A percentile compares a stretch with the other conserved stretches of the same genome.
phyloP scores from a whole-genome alignment of 306 rosid genomes.

The Neltuma alba region DNA sequence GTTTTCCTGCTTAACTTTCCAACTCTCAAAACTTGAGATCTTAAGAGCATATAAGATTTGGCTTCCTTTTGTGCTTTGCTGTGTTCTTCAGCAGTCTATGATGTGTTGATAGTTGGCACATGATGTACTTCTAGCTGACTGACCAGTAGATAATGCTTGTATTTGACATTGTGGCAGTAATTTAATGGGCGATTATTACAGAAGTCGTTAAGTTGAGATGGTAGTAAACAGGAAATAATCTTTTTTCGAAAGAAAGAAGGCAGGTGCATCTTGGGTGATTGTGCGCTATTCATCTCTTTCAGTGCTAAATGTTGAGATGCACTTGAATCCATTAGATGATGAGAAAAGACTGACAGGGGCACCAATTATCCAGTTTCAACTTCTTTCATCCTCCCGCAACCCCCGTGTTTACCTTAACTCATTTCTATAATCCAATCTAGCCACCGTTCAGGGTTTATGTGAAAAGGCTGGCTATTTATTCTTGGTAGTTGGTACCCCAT shows the following conservation, averaged over 20 bases:
- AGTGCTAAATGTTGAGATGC: no score
- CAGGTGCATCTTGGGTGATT: conserved; percentile 23
- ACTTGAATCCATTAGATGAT: background rate
- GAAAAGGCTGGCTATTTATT: background rate
- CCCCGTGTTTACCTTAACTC: background rate
- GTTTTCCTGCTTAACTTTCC: conserved; percentile 39
- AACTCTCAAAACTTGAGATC: background rate
- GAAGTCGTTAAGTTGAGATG: no score
- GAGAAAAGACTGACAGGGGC: background rate
- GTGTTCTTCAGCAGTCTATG: conserved; percentile 16
- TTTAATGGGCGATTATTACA: background rate
- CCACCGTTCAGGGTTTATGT: background rate
- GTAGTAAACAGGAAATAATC: no score
- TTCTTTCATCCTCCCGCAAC: background rate
- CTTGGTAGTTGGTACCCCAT: background rate
- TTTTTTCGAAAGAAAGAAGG: conserved; percentile 5
- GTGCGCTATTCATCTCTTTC: background rate
- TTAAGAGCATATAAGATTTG: conserved; percentile 4
- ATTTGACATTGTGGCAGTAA: background rate
- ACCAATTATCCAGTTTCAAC: background rate
- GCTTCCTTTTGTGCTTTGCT: conserved; percentile 19
- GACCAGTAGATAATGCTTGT: conserved; percentile 1
- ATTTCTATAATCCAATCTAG: background rate
- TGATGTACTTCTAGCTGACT: background rate
- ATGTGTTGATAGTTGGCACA: conserved; percentile 2